Conservation (phyloP, 805 yeast species). For the Brettanomyces nanus region DNA sequence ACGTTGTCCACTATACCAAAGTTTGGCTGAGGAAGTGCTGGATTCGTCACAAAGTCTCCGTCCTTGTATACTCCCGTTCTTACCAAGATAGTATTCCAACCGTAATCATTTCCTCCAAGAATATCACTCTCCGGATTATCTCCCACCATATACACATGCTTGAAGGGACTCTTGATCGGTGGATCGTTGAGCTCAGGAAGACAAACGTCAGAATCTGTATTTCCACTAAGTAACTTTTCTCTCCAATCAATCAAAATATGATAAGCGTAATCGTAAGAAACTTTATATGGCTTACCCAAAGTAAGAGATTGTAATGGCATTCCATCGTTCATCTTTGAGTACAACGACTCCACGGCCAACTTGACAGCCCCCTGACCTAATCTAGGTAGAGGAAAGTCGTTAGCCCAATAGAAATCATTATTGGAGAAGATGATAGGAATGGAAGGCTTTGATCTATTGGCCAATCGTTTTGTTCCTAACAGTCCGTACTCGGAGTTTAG, state of each 20-base stretch:
- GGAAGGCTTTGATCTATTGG: slow-evolving; percentile 33
- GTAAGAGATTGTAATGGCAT: slow-evolving; percentile 42
- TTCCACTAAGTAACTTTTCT: slow-evolving; percentile 23
- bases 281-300: slow-evolving; percentile 73
- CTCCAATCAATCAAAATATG: slow-evolving; percentile 54
- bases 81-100: slow-evolving; percentile 84
- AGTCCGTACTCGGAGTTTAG: slow-evolving; percentile 55
- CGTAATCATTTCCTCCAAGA: slow-evolving; percentile 75
- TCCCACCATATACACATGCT: slow-evolving; percentile 86
- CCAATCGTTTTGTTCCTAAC: slow-evolving; percentile 50
- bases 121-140: slow-evolving; percentile 95
- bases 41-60: slow-evolving; percentile 33
- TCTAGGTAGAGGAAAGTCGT: slow-evolving; percentile 66
- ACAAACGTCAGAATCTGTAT: slow-evolving; percentile 16
- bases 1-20: slow-evolving; percentile 45
- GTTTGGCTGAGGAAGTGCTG: slow-evolving; percentile 33
- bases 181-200: slow-evolving; percentile 37
- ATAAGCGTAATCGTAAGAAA: slow-evolving; percentile 80
- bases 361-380: slow-evolving; percentile 91
- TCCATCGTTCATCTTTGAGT: slow-evolving; percentile 32
- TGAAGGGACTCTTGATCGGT: slow-evolving; percentile 36
- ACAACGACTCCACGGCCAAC: slow-evolving; percentile 51
- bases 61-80: slow-evolving; percentile 82
- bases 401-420: slow-evolving; percentile 83
- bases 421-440: slow-evolving; percentile 75